Evolutionary conservation across 176 grass and related monocot species (phyloP).

Genomic region (Oropetium thomaeum): DNA sequence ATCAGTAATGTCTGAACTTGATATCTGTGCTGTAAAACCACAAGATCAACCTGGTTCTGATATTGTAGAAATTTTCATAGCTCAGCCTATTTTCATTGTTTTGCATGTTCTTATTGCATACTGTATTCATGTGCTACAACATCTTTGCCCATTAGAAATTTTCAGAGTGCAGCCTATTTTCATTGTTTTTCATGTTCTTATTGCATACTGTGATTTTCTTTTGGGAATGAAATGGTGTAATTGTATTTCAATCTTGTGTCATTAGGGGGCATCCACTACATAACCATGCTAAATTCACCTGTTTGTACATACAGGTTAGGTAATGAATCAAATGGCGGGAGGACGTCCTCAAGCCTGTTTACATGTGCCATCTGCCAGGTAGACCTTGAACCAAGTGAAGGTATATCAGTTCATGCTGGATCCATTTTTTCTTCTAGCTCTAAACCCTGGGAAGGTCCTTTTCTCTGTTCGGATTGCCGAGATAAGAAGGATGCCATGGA

Average conservation of each 20-base stretch:
- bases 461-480: slow-evolving; percentile 84
- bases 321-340: slow-evolving; percentile 36
- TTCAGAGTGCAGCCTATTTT: slow-evolving; percentile 1
- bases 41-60: neutral
- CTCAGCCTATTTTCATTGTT: neutral
- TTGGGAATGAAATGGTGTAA: neutral
- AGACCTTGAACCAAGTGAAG: slow-evolving; percentile 76
- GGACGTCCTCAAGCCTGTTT: slow-evolving; percentile 60
- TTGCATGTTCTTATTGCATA: neutral
- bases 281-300: slow-evolving; percentile 25
- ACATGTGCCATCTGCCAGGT: slow-evolving; percentile 93
- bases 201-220: neutral
- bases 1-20: neutral
- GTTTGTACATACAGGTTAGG: slow-evolving; percentile 53
- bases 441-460: slow-evolving; percentile 90
- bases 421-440: slow-evolving; percentile 78
- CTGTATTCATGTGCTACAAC: neutral
- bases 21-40: neutral
- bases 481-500: slow-evolving; percentile 98
- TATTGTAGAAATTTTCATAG: neutral
- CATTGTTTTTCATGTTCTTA: neutral
- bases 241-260: neutral
- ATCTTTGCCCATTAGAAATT: neutral
- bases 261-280: neutral
- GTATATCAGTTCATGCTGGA: slow-evolving; percentile 77